A percentile compares a stretch with the other conserved stretches of the same genome.
phyloP scores from a whole-genome alignment of 1,284 basidiomycete genomes.

The Pseudozyma hubeiensis region DNA sequence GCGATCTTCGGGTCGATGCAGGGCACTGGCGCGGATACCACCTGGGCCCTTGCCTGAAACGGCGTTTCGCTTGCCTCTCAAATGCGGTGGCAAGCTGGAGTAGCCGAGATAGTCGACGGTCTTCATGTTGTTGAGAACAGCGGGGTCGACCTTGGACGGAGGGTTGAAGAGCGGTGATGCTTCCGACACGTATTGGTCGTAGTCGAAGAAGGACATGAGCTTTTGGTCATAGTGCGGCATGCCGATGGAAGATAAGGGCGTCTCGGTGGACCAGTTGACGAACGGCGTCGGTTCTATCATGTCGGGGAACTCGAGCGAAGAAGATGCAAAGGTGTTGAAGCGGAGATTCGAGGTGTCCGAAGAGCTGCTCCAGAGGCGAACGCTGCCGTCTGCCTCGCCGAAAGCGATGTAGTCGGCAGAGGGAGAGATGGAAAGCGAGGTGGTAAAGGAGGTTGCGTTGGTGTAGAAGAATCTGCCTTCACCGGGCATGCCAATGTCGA shows the following conservation, averaged over 20 bases:
- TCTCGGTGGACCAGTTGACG: conserved; percentile 83
- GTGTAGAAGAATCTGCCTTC: conserved; percentile 79
- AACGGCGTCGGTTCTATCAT: conserved; percentile 76
- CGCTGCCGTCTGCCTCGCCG: conserved; percentile 85
- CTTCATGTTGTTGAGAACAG: conserved; percentile 82
- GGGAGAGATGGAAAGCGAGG: conserved; percentile 83
- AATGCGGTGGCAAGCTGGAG: conserved; percentile 82
- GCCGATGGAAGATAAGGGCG: conserved; percentile 90
- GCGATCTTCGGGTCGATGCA: conserved; percentile 59
- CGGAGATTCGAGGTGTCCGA: conserved; percentile 70
- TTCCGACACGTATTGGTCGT: conserved; percentile 55
- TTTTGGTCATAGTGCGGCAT: conserved; percentile 84
- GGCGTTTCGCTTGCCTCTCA: conserved; percentile 84
- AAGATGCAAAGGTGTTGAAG: conserved; percentile 88
- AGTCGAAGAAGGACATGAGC: conserved; percentile 82
- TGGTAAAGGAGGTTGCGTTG: conserved; percentile 78
- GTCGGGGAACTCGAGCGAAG: conserved; percentile 87
- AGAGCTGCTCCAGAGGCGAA: conserved; percentile 84
- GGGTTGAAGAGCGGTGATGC: conserved; percentile 73
- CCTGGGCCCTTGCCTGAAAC: conserved; percentile 70
- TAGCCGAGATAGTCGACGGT: conserved; percentile 89
- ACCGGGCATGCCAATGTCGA: conserved; percentile 81
- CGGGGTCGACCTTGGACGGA: conserved; percentile 81
- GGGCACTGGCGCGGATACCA: conserved; percentile 44
- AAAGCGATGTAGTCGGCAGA: conserved; percentile 91